Base-by-base conservation (phyloP, 164 flowering plant species). In the Sedum album region DNA sequence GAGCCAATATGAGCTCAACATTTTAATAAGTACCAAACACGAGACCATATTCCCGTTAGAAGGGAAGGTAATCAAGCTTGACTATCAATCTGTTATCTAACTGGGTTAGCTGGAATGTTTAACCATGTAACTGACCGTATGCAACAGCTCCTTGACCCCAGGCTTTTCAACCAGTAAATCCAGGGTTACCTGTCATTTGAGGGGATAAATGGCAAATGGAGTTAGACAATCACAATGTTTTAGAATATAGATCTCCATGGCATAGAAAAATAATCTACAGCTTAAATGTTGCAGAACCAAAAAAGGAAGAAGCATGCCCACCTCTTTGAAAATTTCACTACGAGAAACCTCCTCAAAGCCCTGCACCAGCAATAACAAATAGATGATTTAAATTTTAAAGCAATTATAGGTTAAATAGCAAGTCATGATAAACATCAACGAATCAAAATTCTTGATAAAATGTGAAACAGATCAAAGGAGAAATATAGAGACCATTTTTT, bases 251-350 rank as follows among this genome's bases (percentile, higher is more conserved):
- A n/a, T n/a, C n/a, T n/a, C n/a, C n/a, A n/a, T n/a, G n/a, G n/a
- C n/a, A n/a, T n/a, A n/a, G n/a, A n/a, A n/a, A n/a, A n/a, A n/a
- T n/a, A n/a, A n/a, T n/a, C n/a, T n/a, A n/a, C n/a, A n/a, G n/a
- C n/a, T n/a, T n/a, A n/a, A n/a, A n/a, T n/a, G n/a, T n/a, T n/a
- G n/a, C n/a, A n/a, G n/a, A n/a, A n/a, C n/a, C n/a, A 39, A 20
- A 23, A 11, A 41, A 9, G 33, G 31, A 11, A 11, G 26, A 23
- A 46, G 13, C n/a, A 61, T 11, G 36, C 80, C 78, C 64, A 90
- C 98, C 97, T 93, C 97, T 77, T 84, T 88, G 78, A 93, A 93
- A 65, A 85, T 71, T 76, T 88, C 86, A 71, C 97, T 91, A 61
- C 76, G 69, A 65, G 88, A 81, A 73, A 74, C 72, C 64, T 86